A percentile compares a stretch with the other conserved stretches of the same genome.
These are phyloP conservation scores for Colletotrichum sidae DNA, from an alignment of 2,329 filamentous ascomycete genomes.

Conservation along the genomic window DNA sequence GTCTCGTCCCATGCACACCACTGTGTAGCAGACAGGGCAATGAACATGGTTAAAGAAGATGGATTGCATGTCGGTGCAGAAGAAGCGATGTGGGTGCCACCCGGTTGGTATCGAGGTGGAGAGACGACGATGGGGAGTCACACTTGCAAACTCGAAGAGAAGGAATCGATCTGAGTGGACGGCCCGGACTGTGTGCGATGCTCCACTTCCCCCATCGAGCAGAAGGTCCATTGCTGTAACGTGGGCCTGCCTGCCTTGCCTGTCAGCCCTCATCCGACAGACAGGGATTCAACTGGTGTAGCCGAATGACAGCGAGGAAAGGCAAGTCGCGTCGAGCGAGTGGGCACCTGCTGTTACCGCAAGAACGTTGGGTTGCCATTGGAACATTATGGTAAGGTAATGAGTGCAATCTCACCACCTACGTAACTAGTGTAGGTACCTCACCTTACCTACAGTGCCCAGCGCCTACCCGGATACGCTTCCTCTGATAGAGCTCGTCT, in stretches of 20 bases:
- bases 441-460: no score
- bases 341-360: slow-evolving; percentile 9
- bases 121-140: not conserved
- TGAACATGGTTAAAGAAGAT: slow-evolving; percentile 22
- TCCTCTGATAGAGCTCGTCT: no score
- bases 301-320: slow-evolving; percentile 17
- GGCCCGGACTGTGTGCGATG: slow-evolving; percentile 20
- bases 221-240: not conserved
- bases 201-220: slow-evolving; percentile 1
- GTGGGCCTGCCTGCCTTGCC: not conserved
- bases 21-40: not conserved
- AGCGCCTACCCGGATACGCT: no score
- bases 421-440: no score
- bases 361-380: not conserved
- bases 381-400: no score
- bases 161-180: slow-evolving; percentile 15
- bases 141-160: not conserved
- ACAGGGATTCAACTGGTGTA: slow-evolving; percentile 6
- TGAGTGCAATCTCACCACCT: no score
- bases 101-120: slow-evolving; percentile 24
- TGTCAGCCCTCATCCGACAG: slow-evolving; percentile 31
- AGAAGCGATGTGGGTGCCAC: slow-evolving; percentile 33
- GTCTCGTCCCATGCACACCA: no score
- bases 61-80: slow-evolving; percentile 26
- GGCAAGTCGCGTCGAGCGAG: slow-evolving; percentile 1